A percentile compares a stretch with the other conserved stretches of the same genome.
These are phyloP conservation scores for Rhizopogon roseolus DNA, from an alignment of 768 basidiomycete genomes.

Conservation along the genomic window DNA sequence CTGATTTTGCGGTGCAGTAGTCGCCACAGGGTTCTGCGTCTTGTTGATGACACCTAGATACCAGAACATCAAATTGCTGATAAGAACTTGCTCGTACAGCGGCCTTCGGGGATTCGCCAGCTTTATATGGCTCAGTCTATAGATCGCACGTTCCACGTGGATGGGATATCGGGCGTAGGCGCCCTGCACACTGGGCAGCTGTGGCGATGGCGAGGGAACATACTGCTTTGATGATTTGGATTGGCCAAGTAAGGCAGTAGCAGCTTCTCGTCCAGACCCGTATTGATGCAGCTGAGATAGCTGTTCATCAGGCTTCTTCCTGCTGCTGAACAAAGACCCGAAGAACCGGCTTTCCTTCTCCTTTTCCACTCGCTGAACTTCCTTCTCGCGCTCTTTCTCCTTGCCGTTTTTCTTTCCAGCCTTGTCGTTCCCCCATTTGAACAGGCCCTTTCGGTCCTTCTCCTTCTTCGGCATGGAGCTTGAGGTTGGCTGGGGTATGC, in stretches of 20 bases:
- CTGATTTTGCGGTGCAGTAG: conserved; percentile 27
- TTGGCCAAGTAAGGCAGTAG: conserved; percentile 79
- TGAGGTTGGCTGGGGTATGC: conserved; percentile 15
- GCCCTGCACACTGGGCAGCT: conserved; percentile 28
- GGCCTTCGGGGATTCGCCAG: conserved; percentile 95
- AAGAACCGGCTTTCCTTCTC: conserved; percentile 80
- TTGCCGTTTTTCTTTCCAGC: conserved; percentile 51
- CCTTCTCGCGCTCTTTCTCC: conserved; percentile 44
- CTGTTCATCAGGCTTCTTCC: conserved; percentile 81
- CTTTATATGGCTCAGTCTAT: conserved; percentile 97
- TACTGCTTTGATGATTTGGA: conserved; percentile 75
- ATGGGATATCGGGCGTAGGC: conserved; percentile 86
- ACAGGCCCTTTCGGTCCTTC: conserved; percentile 70
- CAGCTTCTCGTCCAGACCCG: conserved; percentile 76
- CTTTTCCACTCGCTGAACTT: conserved; percentile 43
- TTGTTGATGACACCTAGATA: conserved; percentile 98
- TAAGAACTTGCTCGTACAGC: conserved; percentile 93
- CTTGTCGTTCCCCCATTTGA: conserved; percentile 68
- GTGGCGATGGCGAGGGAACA: conserved; percentile 57
- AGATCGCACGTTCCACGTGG: conserved; percentile 97
- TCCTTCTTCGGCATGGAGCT: conserved; percentile 47
- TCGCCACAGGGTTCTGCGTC: conserved; percentile 48
- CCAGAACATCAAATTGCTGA: conserved; percentile 98
- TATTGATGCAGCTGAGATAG: conserved; percentile 30
- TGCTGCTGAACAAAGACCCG: conserved; percentile 83